Conservation (phyloP, 306 rosid genomes). For the Datisca glomerata region DNA sequence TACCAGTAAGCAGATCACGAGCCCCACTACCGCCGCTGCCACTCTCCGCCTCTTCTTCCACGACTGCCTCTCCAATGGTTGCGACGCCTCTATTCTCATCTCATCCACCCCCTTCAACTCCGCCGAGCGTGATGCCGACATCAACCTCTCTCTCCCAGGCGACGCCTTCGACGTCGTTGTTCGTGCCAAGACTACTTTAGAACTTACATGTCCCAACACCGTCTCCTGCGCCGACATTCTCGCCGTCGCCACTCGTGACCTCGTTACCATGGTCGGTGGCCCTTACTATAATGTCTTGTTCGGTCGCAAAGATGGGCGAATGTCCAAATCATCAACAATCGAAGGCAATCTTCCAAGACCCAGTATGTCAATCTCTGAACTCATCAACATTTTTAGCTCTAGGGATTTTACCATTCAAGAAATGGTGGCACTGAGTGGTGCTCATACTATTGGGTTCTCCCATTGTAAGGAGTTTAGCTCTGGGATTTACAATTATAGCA, state of each 20-base stretch:
- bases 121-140: constrained; percentile 10
- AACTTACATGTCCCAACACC: constrained; percentile 7
- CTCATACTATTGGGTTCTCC: too few relatives aligned
- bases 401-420: constrained; percentile 5
- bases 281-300: constrained; percentile 1
- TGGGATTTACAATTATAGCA: neutral
- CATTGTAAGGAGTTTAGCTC: constrained; percentile 6
- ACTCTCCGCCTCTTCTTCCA: constrained; percentile 9
- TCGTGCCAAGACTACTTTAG: constrained; percentile 4
- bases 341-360: constrained; percentile 4
- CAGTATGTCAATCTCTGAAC: constrained; percentile 1
- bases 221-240: constrained; percentile 8
- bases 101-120: constrained; percentile 4
- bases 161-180: constrained; percentile 9
- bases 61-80: constrained; percentile 8
- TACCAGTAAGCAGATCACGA: constrained; percentile 4
- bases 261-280: constrained; percentile 8
- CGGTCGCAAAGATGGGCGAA: neutral
- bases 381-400: neutral
- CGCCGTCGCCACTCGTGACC: constrained; percentile 5
- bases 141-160: constrained; percentile 9
- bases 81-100: constrained; percentile 7
- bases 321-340: neutral
- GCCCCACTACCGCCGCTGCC: constrained; percentile 8
- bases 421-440: constrained; percentile 6